Evolutionary conservation across 1,284 basidiomycete genomes (phyloP).

Genomic region (Cystobasidiaceae sp.): DNA sequence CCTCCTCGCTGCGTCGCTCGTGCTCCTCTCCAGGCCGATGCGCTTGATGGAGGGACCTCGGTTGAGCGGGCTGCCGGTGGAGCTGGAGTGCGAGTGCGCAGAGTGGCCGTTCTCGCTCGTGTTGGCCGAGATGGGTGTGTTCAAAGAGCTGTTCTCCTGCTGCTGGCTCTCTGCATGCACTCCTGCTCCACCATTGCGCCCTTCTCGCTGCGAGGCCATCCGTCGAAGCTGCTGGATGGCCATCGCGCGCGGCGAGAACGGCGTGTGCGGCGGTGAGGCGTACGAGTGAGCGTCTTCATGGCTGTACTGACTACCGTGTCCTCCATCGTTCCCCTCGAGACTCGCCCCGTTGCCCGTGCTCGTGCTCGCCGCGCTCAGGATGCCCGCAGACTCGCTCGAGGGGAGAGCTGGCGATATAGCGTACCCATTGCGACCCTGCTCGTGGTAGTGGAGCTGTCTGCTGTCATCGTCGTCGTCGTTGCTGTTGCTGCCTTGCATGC

Average conservation of each 20-base stretch:
- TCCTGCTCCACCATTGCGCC: background rate
- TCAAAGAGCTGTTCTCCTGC: background rate
- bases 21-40: conserved; percentile 36
- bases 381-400: too few species aligned
- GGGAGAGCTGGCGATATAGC: too few species aligned
- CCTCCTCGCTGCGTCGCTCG: conserved; percentile 37
- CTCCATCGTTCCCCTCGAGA: too few species aligned
- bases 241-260: conserved; percentile 10
- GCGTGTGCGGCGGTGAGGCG: background rate
- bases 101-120: background rate
- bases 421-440: too few species aligned
- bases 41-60: conserved; percentile 3
- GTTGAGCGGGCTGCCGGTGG: background rate
- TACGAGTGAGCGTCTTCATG: background rate
- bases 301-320: too few species aligned
- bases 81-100: background rate
- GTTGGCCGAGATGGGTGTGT: background rate
- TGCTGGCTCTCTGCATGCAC: background rate
- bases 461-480: too few species aligned
- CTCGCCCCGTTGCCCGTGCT: too few species aligned
- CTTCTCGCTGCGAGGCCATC: conserved; percentile 13
- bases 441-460: too few species aligned
- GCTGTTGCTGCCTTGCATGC: too few species aligned
- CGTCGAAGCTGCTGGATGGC: conserved; percentile 24
- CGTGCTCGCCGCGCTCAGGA: too few species aligned